phyloP scores from a whole-genome alignment of 192 early-diverging fungal genomes.

The Lunasporangiospora selenospora region DNA sequence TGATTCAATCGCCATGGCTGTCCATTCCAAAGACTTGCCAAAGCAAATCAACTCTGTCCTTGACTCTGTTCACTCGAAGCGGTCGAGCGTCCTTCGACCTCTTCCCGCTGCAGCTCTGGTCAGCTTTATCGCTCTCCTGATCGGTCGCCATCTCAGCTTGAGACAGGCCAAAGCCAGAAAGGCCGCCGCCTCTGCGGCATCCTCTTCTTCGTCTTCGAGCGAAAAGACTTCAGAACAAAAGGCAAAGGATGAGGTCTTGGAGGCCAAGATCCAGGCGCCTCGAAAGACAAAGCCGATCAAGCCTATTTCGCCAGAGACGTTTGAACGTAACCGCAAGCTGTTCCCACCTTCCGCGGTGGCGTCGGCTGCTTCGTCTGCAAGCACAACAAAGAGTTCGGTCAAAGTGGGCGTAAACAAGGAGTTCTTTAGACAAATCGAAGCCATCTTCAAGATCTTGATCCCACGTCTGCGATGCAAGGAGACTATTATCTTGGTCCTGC shows the following conservation, averaged over 20 bases:
- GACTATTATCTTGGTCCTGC: conserved; percentile 76
- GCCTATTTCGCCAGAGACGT: conserved; percentile 40
- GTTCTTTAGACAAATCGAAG: conserved; percentile 68
- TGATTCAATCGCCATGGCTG: conserved; percentile 31
- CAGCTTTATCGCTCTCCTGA: conserved; percentile 38
- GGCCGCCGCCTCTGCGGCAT: conserved; percentile 15
- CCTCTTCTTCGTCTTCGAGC: background rate
- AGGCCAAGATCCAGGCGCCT: conserved; percentile 22
- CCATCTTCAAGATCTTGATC: conserved; percentile 83
- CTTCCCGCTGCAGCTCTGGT: conserved; percentile 41
- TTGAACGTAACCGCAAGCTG: conserved; percentile 52
- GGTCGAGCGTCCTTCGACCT: conserved; percentile 17
- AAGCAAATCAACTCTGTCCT: conserved; percentile 48
- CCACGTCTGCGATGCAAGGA: conserved; percentile 84
- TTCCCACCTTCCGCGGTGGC: conserved; percentile 48
- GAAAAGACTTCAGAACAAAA: too few relatives aligned
- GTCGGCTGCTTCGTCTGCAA: conserved; percentile 25
- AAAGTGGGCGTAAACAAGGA: conserved; percentile 68
- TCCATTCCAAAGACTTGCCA: conserved; percentile 48
- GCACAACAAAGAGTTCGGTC: conserved; percentile 34
- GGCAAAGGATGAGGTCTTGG: too few relatives aligned
- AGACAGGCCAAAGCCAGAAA: conserved; percentile 37
- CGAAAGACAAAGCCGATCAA: conserved; percentile 24
- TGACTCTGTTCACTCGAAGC: conserved; percentile 30
- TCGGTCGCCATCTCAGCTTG: conserved; percentile 43